Percentiles rank a stretch among this genome's conserved stretches.
Conservation (phyloP, 306 rosid species). For the Canavalia gladiata region DNA sequence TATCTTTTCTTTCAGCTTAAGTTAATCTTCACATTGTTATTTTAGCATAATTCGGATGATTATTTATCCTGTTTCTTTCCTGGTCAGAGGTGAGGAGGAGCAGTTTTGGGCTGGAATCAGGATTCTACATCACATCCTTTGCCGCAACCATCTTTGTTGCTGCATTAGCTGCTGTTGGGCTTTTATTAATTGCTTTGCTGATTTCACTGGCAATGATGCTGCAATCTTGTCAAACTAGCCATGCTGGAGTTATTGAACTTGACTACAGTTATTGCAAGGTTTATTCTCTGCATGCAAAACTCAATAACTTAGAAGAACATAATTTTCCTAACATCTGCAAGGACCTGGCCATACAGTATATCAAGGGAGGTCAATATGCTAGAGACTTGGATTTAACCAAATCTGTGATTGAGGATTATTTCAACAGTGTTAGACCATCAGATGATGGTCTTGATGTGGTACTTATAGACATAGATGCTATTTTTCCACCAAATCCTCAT, state of each 20-base stretch:
- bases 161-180: conserved; percentile 65
- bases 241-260: conserved; percentile 67
- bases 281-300: conserved; percentile 65
- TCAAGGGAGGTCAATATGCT: conserved; percentile 78
- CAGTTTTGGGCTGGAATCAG: conserved; percentile 69
- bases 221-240: conserved; percentile 80
- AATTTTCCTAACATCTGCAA: conserved; percentile 66
- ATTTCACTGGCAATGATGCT: conserved; percentile 77
- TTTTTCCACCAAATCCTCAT: conserved; percentile 52
- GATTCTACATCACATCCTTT: conserved; percentile 82
- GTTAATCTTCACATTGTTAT: conserved; percentile 9
- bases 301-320: conserved; percentile 66
- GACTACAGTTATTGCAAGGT: conserved; percentile 68
- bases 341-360: conserved; percentile 57
- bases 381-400: conserved; percentile 73
- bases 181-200: conserved; percentile 71
- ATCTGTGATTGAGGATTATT: conserved; percentile 63
- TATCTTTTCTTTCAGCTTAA: conserved; percentile 17
- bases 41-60: conserved; percentile 37
- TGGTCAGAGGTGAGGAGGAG: conserved; percentile 77
- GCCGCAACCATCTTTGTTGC: conserved; percentile 71
- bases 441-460: conserved; percentile 67
- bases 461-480: conserved; percentile 78
- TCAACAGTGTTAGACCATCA: conserved; percentile 51
- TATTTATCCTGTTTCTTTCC: conserved; percentile 40